Conservation (phyloP, 306 rosid genomes). For the Pachyrhizus erosus region DNA sequence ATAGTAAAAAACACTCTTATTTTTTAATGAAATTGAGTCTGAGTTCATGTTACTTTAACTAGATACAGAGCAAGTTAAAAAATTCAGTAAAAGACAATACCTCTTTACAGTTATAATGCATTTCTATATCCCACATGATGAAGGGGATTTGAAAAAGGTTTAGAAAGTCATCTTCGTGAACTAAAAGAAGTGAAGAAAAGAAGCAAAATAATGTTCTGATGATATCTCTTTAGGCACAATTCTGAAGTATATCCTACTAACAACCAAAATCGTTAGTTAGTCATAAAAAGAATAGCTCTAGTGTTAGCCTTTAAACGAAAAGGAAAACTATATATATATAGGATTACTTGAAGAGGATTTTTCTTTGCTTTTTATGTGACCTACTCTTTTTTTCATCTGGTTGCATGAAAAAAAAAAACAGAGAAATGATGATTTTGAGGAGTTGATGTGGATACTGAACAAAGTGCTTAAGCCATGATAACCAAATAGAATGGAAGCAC, state of each 20-base stretch:
- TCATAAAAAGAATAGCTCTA: conserved; percentile 11
- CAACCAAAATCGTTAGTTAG: conserved; percentile 22
- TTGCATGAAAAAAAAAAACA: not conserved
- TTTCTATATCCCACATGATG: conserved; percentile 32
- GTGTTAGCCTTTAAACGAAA: conserved; percentile 3
- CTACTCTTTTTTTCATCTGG: conserved; percentile 1
- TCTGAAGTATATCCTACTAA: conserved; percentile 28
- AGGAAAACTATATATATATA: not conserved
- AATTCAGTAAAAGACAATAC: not conserved
- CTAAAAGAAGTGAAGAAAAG: conserved; percentile 17
- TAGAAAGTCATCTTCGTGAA: conserved; percentile 20
- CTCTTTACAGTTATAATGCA: not conserved
- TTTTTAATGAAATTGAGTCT: not conserved
- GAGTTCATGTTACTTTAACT: not conserved
- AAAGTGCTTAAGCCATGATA: not conserved
- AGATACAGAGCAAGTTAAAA: not conserved
- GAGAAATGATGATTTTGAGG: conserved; percentile 35
- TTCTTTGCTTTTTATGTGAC: conserved; percentile 7
- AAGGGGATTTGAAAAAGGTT: conserved; percentile 2
- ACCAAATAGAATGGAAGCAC: conserved; percentile 14
- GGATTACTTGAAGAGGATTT: not conserved
- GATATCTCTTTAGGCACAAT: conserved; percentile 9
- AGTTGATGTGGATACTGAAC: conserved; percentile 30
- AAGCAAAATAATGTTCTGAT: conserved; percentile 27
- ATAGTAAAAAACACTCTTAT: conserved; percentile 19